Percentiles rank a stretch among this genome's conserved stretches.
Evolutionary conservation across 768 basidiomycete species (phyloP).

Genomic region (Lactarius trivialis): DNA sequence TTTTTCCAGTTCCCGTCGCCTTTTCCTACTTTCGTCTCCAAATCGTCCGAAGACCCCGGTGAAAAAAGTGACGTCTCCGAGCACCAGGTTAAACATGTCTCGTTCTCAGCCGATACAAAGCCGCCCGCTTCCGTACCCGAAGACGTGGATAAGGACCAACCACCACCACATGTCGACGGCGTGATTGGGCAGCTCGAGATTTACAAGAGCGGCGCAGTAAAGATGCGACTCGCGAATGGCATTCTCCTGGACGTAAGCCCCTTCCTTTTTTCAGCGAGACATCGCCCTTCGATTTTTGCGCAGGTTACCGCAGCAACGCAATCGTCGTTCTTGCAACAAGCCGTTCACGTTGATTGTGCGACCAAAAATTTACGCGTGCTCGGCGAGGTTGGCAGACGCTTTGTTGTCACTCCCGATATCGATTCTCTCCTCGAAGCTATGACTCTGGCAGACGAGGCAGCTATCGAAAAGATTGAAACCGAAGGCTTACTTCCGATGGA

Average conservation of each 20-base stretch:
- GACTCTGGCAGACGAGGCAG: conserved; percentile 43
- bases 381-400: conserved; percentile 83
- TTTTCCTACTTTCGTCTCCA: conserved; percentile 65
- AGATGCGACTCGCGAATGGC: conserved; percentile 75
- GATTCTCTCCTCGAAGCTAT: conserved; percentile 65
- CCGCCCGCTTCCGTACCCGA: conserved; percentile 33
- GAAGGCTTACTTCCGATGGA: conserved; percentile 56
- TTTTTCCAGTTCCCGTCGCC: conserved; percentile 88
- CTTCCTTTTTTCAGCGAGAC: conserved; percentile 9
- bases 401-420: conserved; percentile 78
- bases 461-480: conserved; percentile 30
- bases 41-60: conserved; percentile 26
- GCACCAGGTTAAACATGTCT: conserved; percentile 43
- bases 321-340: conserved; percentile 85
- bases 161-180: conserved; percentile 48
- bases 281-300: background rate
- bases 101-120: conserved; percentile 60
- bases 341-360: conserved; percentile 59
- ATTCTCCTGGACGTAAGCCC: conserved; percentile 77
- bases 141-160: conserved; percentile 25
- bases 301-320: conserved; percentile 80
- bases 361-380: conserved; percentile 60
- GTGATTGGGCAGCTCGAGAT: conserved; percentile 80
- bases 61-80: conserved; percentile 19
- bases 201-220: conserved; percentile 78